Base-by-base conservation (phyloP, 768 basidiomycete species). In the Sporobolomyces roseus region DNA sequence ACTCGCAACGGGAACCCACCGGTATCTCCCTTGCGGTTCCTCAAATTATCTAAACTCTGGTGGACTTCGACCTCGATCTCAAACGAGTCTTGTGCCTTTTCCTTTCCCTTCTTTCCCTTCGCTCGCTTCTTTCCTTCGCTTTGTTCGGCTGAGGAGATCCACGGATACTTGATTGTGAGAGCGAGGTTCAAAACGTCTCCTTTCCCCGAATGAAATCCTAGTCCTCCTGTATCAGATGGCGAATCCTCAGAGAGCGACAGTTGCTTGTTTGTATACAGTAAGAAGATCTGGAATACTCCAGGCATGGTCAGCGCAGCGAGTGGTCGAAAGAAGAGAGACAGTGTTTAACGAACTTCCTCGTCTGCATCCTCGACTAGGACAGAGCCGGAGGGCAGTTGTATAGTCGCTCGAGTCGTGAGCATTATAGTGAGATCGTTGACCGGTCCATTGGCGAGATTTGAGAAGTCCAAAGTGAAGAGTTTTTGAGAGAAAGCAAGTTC, bases 11-110 rank as follows among this genome's bases (percentile, higher is more conserved):
- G 41, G 1, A 17, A 65, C 63, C 23, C 1, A 65, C 68, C 68
- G 14, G 68, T 70, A n/a, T 70, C 68, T 10, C 68, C 68, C n/a
- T 52, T 48, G 1, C 68, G 51, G 32, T 70, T 49, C 45, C 68
- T 23, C 9, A 70, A 30, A 17, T 16, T 33, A 5, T 48, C 36
- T 9, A 70, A 16, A 16, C 33, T n/a, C 49, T 70, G 68, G 4
- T 56, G 63, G 52, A 70, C 5, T 32, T 65, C 63, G 16, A 70
- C 46, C 23, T 61, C 32, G 17, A 65, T 53, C 12, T n/a, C 32
- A 19, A 71, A 29, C 41, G 45, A 33, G 33, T 46, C 48, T 27
- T 38, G 30, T 35, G 19, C 23, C 23, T 46, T 43, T 9, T 19
- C 46, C 33, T 43, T 33, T 8, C 23, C 4, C 19, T 29, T 41